Conservation (phyloP, 2,329 filamentous ascomycete species). For the Hirsutella minnesotensis region DNA sequence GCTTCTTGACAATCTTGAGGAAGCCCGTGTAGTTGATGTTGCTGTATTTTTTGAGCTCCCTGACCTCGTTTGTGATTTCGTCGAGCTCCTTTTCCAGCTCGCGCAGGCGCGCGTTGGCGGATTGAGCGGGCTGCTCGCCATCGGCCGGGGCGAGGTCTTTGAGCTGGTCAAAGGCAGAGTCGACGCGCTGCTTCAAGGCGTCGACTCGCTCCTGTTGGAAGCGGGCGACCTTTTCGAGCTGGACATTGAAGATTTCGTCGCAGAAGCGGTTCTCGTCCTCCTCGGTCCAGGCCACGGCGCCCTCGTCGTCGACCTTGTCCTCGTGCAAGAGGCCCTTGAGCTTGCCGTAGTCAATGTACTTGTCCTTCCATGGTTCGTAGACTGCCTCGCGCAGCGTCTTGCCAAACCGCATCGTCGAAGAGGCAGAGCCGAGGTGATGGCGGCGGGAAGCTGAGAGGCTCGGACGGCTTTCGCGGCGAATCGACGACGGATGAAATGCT, state of each 20-base stretch:
- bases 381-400: constrained; percentile 70
- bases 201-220: constrained; percentile 76
- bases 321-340: constrained; percentile 84
- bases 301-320: constrained; percentile 49
- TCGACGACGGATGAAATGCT: no score
- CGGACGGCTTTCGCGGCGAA: no score
- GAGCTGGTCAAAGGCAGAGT: constrained; percentile 54
- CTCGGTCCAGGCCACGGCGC: constrained; percentile 70
- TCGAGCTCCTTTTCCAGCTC: constrained; percentile 74
- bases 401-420: constrained; percentile 70
- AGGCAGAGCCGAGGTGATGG: background rate
- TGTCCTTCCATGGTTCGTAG: constrained; percentile 79
- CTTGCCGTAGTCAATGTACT: constrained; percentile 93
- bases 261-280: constrained; percentile 90
- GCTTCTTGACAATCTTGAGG: constrained; percentile 97
- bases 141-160: constrained; percentile 64
- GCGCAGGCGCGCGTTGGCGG: constrained; percentile 37
- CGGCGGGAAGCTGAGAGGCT: background rate
- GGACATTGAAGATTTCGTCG: constrained; percentile 86
- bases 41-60: constrained; percentile 88
- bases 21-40: constrained; percentile 96
- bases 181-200: constrained; percentile 39
- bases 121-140: constrained; percentile 26
- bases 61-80: constrained; percentile 77
- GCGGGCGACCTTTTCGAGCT: constrained; percentile 85